Evolutionary conservation across 495 filamentous ascomycete genomes (phyloP).

Genomic region (Chaetomium fimeti): DNA sequence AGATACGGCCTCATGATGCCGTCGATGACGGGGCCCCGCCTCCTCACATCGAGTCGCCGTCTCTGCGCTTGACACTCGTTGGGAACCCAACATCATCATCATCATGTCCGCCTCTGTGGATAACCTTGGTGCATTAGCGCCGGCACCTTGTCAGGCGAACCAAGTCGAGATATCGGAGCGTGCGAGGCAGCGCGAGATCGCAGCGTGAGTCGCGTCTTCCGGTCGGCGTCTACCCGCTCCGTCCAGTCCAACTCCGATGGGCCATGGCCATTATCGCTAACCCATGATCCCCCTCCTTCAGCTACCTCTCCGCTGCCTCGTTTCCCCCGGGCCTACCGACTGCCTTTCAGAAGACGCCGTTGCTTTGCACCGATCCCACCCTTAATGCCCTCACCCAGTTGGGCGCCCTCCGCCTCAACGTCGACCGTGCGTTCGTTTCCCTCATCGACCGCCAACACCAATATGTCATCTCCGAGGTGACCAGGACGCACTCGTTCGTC

Average conservation of each 20-base stretch:
- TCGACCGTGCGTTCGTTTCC: constrained; percentile 41
- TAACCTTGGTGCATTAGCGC: not conserved
- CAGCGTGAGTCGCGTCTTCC: constrained; percentile 22
- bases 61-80: not conserved
- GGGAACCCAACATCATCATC: not conserved
- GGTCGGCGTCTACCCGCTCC: not conserved
- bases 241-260: too few relatives aligned
- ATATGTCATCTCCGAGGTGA: constrained; percentile 45
- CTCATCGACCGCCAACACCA: constrained; percentile 40
- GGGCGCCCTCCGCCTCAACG: constrained; percentile 41
- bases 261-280: not conserved
- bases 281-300: not conserved
- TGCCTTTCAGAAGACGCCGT: constrained; percentile 8
- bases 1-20: not conserved
- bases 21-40: too few relatives aligned
- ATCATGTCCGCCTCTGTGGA: not conserved
- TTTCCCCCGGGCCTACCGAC: constrained; percentile 24
- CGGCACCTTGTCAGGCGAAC: not conserved
- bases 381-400: constrained; percentile 49
- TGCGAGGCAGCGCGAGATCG: constrained; percentile 31
- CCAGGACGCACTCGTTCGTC: constrained; percentile 27
- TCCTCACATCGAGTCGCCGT: not conserved
- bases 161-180: constrained; percentile 27
- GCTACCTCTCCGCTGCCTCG: constrained; percentile 31
- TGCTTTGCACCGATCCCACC: constrained; percentile 36